These are phyloP conservation scores for Epithele typhae DNA, from an alignment of 768 basidiomycete species.

Conservation along the genomic window DNA sequence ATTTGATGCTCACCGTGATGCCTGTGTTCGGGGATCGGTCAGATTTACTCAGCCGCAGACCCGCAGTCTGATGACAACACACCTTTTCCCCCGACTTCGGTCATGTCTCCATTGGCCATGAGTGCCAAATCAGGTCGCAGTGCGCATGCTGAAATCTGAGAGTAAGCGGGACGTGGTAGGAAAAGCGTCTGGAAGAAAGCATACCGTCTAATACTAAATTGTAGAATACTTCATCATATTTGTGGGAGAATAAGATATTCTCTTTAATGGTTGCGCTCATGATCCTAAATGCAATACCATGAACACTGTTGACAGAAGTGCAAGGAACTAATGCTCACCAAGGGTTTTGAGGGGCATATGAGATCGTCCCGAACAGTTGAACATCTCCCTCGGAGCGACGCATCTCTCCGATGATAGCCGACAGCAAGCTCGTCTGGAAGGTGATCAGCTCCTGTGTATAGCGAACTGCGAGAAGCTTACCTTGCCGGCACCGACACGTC, in stretches of 20 bases:
- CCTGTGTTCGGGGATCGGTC: slow-evolving; percentile 1
- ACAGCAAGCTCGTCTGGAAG: slow-evolving; percentile 62
- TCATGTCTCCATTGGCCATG: slow-evolving; percentile 77
- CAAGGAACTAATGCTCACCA: too few species aligned
- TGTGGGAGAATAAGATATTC: slow-evolving; percentile 90
- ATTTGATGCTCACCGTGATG: slow-evolving; percentile 62
- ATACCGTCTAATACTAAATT: slow-evolving; percentile 75
- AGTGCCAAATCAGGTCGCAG: slow-evolving; percentile 75
- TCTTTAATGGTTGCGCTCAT: slow-evolving; percentile 82
- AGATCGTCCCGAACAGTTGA: slow-evolving; percentile 59
- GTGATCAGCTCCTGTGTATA: not conserved
- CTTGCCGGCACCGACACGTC: slow-evolving; percentile 91
- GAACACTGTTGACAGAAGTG: too few species aligned
- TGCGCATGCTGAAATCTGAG: slow-evolving; percentile 49
- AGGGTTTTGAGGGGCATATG: slow-evolving; percentile 85
- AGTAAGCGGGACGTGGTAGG: not conserved
- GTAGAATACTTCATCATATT: slow-evolving; percentile 84
- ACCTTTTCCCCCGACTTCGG: slow-evolving; percentile 86
- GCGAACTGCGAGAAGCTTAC: slow-evolving; percentile 30
- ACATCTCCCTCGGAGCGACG: slow-evolving; percentile 69
- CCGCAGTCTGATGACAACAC: slow-evolving; percentile 10
- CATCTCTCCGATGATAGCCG: slow-evolving; percentile 89
- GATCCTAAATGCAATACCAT: too few species aligned
- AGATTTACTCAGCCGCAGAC: too few species aligned
- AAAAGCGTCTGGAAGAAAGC: not conserved